These are phyloP conservation scores for Rhizomucor miehei DNA, from an alignment of 371 early-diverging fungal genomes.

Conservation along the genomic window DNA sequence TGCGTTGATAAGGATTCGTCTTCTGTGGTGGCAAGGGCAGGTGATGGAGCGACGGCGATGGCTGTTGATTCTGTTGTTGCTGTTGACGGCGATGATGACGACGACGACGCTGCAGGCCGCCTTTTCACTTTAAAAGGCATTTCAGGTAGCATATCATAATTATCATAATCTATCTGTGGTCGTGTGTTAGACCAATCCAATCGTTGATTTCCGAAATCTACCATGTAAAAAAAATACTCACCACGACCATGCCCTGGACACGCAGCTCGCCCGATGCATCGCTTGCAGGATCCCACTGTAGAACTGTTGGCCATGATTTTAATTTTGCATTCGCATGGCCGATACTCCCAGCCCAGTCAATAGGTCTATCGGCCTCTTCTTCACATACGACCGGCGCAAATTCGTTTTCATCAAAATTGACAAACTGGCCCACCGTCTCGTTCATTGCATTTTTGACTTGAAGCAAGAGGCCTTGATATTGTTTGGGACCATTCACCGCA, in stretches of 20 bases:
- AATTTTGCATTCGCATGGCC: slow-evolving; percentile 41
- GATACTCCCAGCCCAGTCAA: slow-evolving; percentile 25
- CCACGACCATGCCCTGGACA: slow-evolving; percentile 46
- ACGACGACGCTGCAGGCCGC: neutral
- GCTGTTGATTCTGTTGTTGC: neutral
- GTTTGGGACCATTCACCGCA: slow-evolving; percentile 21
- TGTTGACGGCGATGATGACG: neutral
- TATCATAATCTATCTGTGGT: slow-evolving; percentile 43
- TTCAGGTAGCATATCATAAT: slow-evolving; percentile 42
- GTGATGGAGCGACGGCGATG: too few relatives aligned
- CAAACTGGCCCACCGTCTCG: slow-evolving; percentile 39
- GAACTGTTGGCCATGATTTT: slow-evolving; percentile 38
- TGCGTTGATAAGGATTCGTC: slow-evolving; percentile 3
- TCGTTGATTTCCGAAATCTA: too few relatives aligned
- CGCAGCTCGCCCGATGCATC: slow-evolving; percentile 16
- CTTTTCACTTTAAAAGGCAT: slow-evolving; percentile 26
- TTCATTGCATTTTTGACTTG: slow-evolving; percentile 37
- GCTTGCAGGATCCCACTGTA: slow-evolving; percentile 27
- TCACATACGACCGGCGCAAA: slow-evolving; percentile 46
- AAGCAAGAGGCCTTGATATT: slow-evolving; percentile 39
- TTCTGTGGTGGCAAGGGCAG: neutral
- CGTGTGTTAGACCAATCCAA: neutral
- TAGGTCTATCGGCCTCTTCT: slow-evolving; percentile 15
- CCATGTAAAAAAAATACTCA: too few relatives aligned
- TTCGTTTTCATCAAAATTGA: slow-evolving; percentile 23